Percentiles rank a stretch among this genome's conserved stretches.
Conservation (phyloP, 495 filamentous ascomycete genomes). For the Penicillium coffeae region DNA sequence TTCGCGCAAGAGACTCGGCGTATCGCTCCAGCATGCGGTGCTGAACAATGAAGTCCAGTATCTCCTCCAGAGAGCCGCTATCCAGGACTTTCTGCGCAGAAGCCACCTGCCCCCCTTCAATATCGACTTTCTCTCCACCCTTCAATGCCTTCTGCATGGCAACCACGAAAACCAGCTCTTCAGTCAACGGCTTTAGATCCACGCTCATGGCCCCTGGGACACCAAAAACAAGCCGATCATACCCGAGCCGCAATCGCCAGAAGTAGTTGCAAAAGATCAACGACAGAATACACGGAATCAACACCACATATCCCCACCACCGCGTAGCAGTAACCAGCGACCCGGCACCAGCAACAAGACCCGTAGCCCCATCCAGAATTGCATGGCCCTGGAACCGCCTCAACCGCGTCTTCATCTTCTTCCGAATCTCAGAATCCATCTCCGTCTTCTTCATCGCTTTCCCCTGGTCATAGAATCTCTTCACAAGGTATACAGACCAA, state of each 20-base stretch:
- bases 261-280: slow-evolving; percentile 41
- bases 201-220: slow-evolving; percentile 6
- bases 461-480: slow-evolving; percentile 32
- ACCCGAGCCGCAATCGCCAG: slow-evolving; percentile 43
- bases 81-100: slow-evolving; percentile 13
- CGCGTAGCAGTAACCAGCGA: slow-evolving; percentile 46
- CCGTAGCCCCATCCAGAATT: slow-evolving; percentile 36
- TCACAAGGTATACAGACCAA: slow-evolving; percentile 41
- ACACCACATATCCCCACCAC: slow-evolving; percentile 49
- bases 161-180: slow-evolving; percentile 31
- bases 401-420: slow-evolving; percentile 32
- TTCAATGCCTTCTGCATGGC: slow-evolving; percentile 17
- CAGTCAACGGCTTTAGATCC: slow-evolving; percentile 20
- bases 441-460: slow-evolving; percentile 9
- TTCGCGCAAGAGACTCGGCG: slow-evolving; percentile 27
- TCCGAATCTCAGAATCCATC: slow-evolving; percentile 18
- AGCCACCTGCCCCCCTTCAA: slow-evolving; percentile 9
- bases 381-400: slow-evolving; percentile 39
- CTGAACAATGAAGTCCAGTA: slow-evolving; percentile 31
- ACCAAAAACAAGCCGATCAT: slow-evolving; percentile 37
- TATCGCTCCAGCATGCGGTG: slow-evolving; percentile 39
- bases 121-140: neutral
- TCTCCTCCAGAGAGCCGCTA: slow-evolving; percentile 22
- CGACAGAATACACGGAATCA: slow-evolving; percentile 46
- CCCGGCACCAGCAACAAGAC: slow-evolving; percentile 45